Percentiles rank a stretch among this genome's conserved stretches.
phyloP scores from a whole-genome alignment of 208 protist species.

The Crithidia bombi region DNA sequence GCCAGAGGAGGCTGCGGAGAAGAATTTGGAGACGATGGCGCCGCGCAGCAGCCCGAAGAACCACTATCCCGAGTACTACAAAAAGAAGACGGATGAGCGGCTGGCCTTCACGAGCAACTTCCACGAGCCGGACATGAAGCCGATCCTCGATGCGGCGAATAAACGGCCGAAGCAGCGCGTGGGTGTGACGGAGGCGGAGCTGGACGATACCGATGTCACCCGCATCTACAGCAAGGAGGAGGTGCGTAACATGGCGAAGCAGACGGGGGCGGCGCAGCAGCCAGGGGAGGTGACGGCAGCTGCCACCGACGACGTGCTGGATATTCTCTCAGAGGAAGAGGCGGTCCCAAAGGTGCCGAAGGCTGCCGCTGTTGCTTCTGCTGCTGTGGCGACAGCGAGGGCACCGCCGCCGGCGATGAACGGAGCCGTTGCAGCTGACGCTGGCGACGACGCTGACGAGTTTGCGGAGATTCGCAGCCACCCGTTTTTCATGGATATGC shows the following conservation, averaged over 20 bases:
- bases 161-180: conserved; percentile 3
- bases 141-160: conserved; percentile 19
- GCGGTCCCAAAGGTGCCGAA: not conserved
- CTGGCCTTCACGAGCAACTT: conserved; percentile 74
- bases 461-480: conserved; percentile 63
- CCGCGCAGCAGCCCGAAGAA: conserved; percentile 60
- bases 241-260: conserved; percentile 37
- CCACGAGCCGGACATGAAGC: conserved; percentile 33
- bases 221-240: conserved; percentile 76
- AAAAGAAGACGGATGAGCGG: conserved; percentile 45
- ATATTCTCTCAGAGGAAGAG: conserved; percentile 7
- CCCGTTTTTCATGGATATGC: conserved; percentile 79
- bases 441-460: conserved; percentile 42
- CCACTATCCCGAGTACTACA: conserved; percentile 54
- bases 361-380: not conserved
- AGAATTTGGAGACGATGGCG: conserved; percentile 22
- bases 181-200: conserved; percentile 7
- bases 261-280: not conserved
- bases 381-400: not conserved
- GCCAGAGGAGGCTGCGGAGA: conserved; percentile 10
- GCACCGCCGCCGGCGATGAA: not conserved
- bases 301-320: conserved; percentile 10
- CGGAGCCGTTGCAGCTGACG: not conserved
- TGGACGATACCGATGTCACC: conserved; percentile 63
- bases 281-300: conserved; percentile 9